Base-by-base conservation (phyloP, 78 protist genomes). In the Creolimax fragrantissima region DNA sequence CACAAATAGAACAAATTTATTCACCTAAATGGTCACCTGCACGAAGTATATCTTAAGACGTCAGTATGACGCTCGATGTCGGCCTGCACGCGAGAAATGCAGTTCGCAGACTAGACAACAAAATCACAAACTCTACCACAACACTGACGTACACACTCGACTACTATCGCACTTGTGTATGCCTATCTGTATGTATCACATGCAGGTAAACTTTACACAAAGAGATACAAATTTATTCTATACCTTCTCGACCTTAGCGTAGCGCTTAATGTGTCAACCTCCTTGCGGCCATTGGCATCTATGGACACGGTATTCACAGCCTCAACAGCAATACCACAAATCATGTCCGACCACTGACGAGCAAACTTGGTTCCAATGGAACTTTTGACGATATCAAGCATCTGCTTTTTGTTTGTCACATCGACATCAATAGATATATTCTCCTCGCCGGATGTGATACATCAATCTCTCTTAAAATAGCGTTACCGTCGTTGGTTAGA, bases 401-500 rank as follows among this genome's bases (percentile, higher is more conserved):
- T 44, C 99, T 95, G 85, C 97, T 98, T 24, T 58, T 24, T 58
- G n/a, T n/a, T n/a, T n/a, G n/a, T n/a, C 2, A 35, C 84, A 58
- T 95, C 97, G 6, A 94, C 58, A 47, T 39, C 32, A 17, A 89
- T 88, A 91, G 96, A 95, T 32, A 96, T 89, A 39, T 96, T 88
- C 41, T 67, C 4, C 2, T 93, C 81, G 98, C 96, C 36, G 99
- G 99, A 94, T 98, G 99, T 47, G 83, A n/a, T 41, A 98, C 96
- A 44, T 97, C 96, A 66, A 98, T 90, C 92, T 97, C 92, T 84
- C 90, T 44, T 45, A 99, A 85, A 85, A 99, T 98, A n/a, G 99
- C 98, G 41, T 99, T 99, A 36, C 99, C 99, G 95, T 99, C 99
- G 93, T 98, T 99, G 44, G 99, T 97, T 94, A 99, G 97, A 85